Evolutionary conservation across 1,284 basidiomycete genomes (phyloP).

Genomic region (Microbotryum scabiosae): DNA sequence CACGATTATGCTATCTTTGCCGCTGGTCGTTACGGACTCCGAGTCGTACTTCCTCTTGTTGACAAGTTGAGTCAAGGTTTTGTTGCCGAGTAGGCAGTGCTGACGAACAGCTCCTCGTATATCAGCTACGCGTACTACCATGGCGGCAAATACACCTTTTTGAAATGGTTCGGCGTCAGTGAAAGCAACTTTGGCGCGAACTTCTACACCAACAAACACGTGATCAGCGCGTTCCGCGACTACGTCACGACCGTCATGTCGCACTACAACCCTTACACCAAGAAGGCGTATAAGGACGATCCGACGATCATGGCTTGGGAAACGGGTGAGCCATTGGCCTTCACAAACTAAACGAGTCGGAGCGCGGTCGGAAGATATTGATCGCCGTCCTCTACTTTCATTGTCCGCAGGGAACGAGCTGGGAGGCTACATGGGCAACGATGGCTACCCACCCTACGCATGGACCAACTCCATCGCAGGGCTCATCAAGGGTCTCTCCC

Average conservation of each 20-base stretch:
- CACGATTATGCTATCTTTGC: background rate
- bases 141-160: background rate
- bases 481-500: conserved; percentile 13
- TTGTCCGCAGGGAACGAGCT: conserved; percentile 7
- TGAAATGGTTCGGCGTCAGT: background rate
- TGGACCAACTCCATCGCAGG: conserved; percentile 20
- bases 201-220: background rate
- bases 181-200: background rate
- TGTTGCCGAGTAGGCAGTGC: background rate
- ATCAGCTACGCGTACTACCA: background rate
- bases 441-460: conserved; percentile 14
- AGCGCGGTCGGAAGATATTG: too few relatives aligned
- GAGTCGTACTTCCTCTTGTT: background rate
- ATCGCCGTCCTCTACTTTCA: too few relatives aligned
- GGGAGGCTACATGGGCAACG: conserved; percentile 11
- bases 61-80: background rate
- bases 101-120: background rate
- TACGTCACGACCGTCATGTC: conserved; percentile 1
- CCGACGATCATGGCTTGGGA: conserved; percentile 20
- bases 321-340: conserved; percentile 2
- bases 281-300: conserved; percentile 14
- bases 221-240: background rate
- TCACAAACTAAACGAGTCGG: too few relatives aligned
- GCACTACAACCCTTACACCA: conserved; percentile 13
- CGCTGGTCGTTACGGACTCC: background rate